Evolutionary conservation across 2,329 filamentous ascomycete species (phyloP).

Genomic region (Penicillium olsonii): DNA sequence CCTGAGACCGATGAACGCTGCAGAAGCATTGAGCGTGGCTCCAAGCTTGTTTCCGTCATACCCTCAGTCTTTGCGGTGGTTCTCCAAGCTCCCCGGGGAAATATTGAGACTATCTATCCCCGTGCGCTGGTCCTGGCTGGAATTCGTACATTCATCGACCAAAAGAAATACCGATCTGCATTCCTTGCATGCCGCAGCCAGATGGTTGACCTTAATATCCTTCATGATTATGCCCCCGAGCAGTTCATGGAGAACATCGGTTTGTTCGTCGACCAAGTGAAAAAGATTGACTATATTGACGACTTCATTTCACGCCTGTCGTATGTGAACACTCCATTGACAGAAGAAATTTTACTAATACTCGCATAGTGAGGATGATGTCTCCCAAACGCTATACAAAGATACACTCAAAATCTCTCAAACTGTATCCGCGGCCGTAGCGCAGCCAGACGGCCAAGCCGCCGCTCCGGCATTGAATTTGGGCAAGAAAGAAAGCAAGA

Average conservation of each 20-base stretch:
- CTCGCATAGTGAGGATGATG: slow-evolving; percentile 72
- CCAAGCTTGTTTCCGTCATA: slow-evolving; percentile 82
- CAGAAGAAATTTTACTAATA: slow-evolving; percentile 28
- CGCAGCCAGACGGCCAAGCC: slow-evolving; percentile 24
- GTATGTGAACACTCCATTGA: slow-evolving; percentile 47
- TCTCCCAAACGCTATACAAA: slow-evolving; percentile 89
- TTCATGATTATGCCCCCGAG: slow-evolving; percentile 87
- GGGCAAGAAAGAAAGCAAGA: slow-evolving; percentile 56
- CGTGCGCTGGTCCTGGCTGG: slow-evolving; percentile 89
- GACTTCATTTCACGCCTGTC: slow-evolving; percentile 84
- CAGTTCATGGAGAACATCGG: slow-evolving; percentile 78
- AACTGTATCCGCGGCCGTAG: slow-evolving; percentile 26
- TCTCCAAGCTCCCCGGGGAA: slow-evolving; percentile 93
- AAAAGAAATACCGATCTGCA: slow-evolving; percentile 77
- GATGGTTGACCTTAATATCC: slow-evolving; percentile 95
- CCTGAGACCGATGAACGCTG: slow-evolving; percentile 91
- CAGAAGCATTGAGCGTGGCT: slow-evolving; percentile 86
- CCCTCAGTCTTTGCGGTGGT: slow-evolving; percentile 83
- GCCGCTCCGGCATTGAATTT: slow-evolving; percentile 8
- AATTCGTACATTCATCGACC: slow-evolving; percentile 77
- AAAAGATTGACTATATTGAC: slow-evolving; percentile 79
- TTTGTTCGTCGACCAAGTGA: slow-evolving; percentile 80
- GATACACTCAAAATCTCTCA: slow-evolving; percentile 66
- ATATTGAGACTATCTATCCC: slow-evolving; percentile 92
- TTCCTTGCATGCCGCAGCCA: slow-evolving; percentile 89